Conservation (phyloP, 1,139 yeast species). For the Lodderomyces margitis region DNA sequence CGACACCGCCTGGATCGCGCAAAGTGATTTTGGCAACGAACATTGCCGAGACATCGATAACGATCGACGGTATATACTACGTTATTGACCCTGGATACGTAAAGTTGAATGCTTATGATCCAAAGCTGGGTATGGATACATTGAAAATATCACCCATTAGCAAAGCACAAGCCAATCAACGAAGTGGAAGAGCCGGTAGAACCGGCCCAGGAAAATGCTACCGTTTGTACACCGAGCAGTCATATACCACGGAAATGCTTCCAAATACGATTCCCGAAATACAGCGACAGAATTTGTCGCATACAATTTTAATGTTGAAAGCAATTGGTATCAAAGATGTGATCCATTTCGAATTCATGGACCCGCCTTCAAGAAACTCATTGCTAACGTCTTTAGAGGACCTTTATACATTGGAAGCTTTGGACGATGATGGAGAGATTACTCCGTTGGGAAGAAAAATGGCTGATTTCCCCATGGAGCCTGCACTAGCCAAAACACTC, state of each 20-base stretch:
- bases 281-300: slow-evolving; percentile 82
- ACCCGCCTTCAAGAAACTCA: slow-evolving; percentile 80
- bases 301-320: slow-evolving; percentile 83
- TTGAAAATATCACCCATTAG: slow-evolving; percentile 72
- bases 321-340: slow-evolving; percentile 93
- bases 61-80: slow-evolving; percentile 74
- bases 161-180: slow-evolving; percentile 79
- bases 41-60: slow-evolving; percentile 79
- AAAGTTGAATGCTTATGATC: slow-evolving; percentile 72
- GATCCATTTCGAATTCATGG: slow-evolving; percentile 85
- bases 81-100: slow-evolving; percentile 84
- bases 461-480: slow-evolving; percentile 97
- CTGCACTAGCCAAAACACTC: slow-evolving; percentile 79
- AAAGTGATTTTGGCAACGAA: slow-evolving; percentile 78
- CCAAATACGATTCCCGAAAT: slow-evolving; percentile 89
- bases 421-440: slow-evolving; percentile 74
- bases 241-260: slow-evolving; percentile 73
- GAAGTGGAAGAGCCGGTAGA: slow-evolving; percentile 85
- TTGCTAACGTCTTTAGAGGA: slow-evolving; percentile 81
- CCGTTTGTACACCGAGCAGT: slow-evolving; percentile 67
- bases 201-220: slow-evolving; percentile 85
- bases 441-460: slow-evolving; percentile 75
- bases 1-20: slow-evolving; percentile 67
- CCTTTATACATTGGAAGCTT: slow-evolving; percentile 74
- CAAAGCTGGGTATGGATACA: slow-evolving; percentile 75